These are phyloP conservation scores for Boletus sp. DNA, from an alignment of 768 basidiomycete genomes.

Conservation along the genomic window DNA sequence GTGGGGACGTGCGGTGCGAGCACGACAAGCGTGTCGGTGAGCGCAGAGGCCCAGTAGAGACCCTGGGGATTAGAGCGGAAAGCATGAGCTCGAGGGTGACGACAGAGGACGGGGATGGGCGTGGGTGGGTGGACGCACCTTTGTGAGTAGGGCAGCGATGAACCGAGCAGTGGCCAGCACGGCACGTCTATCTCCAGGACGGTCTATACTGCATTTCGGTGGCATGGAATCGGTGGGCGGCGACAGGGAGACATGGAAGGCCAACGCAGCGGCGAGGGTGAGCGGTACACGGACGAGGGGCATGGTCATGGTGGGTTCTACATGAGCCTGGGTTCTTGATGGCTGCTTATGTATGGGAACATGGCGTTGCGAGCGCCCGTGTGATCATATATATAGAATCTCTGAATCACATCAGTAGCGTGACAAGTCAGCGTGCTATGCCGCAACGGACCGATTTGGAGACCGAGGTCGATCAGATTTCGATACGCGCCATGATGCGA, in stretches of 20 bases:
- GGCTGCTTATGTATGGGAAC: too few relatives aligned
- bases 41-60: conserved; percentile 14
- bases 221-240: conserved; percentile 30
- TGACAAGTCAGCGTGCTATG: too few relatives aligned
- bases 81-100: background rate
- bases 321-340: too few relatives aligned
- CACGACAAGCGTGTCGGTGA: conserved; percentile 8
- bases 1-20: conserved; percentile 8
- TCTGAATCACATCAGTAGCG: too few relatives aligned
- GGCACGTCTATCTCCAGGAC: conserved; percentile 27
- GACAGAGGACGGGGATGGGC: too few relatives aligned
- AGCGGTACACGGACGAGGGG: conserved; percentile 43
- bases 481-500: too few relatives aligned
- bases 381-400: too few relatives aligned
- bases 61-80: conserved; percentile 5
- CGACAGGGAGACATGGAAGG: conserved; percentile 44
- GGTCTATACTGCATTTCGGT: background rate
- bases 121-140: conserved; percentile 7
- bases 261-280: conserved; percentile 42
- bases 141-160: conserved; percentile 8
- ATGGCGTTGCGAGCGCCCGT: too few relatives aligned
- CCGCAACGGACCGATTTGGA: too few relatives aligned
- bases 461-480: too few relatives aligned
- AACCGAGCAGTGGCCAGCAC: conserved; percentile 8
- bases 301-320: background rate